Percentiles rank a stretch among this genome's conserved stretches.
Evolutionary conservation across 768 basidiomycete species (phyloP).

Genomic region (Tylopilus subfusipes): DNA sequence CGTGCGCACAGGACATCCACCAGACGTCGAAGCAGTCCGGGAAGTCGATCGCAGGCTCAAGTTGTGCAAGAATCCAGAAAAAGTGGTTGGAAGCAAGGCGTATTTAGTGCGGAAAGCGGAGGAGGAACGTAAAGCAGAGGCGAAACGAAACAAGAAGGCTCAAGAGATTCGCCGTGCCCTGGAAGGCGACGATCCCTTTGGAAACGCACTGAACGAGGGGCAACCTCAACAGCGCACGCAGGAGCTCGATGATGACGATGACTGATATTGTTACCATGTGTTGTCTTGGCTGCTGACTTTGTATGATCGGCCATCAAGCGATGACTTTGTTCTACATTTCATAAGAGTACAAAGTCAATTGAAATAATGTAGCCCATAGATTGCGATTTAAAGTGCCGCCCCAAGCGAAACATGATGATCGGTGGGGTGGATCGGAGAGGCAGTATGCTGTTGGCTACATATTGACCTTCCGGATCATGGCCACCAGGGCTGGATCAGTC

Average conservation of each 20-base stretch:
- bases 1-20: slow-evolving; percentile 48
- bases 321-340: background rate
- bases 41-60: slow-evolving; percentile 85
- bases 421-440: slow-evolving; percentile 18
- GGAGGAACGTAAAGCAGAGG: slow-evolving; percentile 64
- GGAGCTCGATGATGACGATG: slow-evolving; percentile 49
- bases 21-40: slow-evolving; percentile 81
- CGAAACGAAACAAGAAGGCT: slow-evolving; percentile 65
- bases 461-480: slow-evolving; percentile 56
- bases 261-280: slow-evolving; percentile 11
- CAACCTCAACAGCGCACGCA: slow-evolving; percentile 26
- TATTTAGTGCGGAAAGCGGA: slow-evolving; percentile 70
- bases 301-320: background rate
- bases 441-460: slow-evolving; percentile 51
- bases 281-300: background rate
- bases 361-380: slow-evolving; percentile 22
- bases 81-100: slow-evolving; percentile 84
- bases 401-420: slow-evolving; percentile 24
- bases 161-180: slow-evolving; percentile 42
- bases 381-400: slow-evolving; percentile 5
- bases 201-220: slow-evolving; percentile 45
- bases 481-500: slow-evolving; percentile 34
- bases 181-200: slow-evolving; percentile 68
- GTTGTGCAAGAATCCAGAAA: slow-evolving; percentile 94
- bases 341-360: slow-evolving; percentile 1